Conservation (phyloP, 345 rosid genomes). For the Sapria himalayana region DNA sequence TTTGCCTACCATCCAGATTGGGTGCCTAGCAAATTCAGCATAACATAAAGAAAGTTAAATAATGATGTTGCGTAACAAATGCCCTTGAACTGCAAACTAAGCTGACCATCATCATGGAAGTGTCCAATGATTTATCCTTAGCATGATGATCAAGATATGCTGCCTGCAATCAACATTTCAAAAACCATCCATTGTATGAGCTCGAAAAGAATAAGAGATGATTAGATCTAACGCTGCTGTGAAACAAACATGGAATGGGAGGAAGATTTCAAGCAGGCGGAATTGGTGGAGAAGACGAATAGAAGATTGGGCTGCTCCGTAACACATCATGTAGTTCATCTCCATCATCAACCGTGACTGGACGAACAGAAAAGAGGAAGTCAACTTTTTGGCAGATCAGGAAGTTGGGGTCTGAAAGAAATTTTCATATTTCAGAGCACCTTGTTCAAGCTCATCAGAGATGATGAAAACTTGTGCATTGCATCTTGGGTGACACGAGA, state of each 20-base stretch:
- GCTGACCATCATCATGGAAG: constrained; percentile 52
- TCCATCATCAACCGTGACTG: constrained; percentile 82
- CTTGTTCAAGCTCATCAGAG: constrained; percentile 36
- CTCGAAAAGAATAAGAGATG: not conserved
- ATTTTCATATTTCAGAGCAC: constrained; percentile 24
- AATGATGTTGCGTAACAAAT: too few relatives aligned
- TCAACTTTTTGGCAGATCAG: constrained; percentile 4
- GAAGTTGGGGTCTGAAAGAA: too few relatives aligned
- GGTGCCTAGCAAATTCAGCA: too few relatives aligned
- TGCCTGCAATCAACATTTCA: constrained; percentile 32
- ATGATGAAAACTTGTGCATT: constrained; percentile 31
- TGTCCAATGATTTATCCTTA: constrained; percentile 14
- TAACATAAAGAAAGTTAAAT: too few relatives aligned
- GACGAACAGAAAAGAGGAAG: constrained; percentile 11
- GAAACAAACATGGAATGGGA: constrained; percentile 72
- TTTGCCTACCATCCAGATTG: too few relatives aligned
- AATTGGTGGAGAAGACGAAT: constrained; percentile 55
- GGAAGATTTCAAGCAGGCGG: constrained; percentile 45
- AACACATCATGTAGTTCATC: constrained; percentile 69
- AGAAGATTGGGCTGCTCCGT: constrained; percentile 78
- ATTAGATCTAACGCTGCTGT: not conserved
- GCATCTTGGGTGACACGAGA: constrained; percentile 50
- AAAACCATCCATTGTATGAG: constrained; percentile 9
- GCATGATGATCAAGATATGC: constrained; percentile 36
- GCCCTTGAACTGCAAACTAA: too few relatives aligned